These are phyloP conservation scores for Fusarium guadeloupense DNA, from an alignment of 2,329 filamentous ascomycete genomes.

Conservation along the genomic window DNA sequence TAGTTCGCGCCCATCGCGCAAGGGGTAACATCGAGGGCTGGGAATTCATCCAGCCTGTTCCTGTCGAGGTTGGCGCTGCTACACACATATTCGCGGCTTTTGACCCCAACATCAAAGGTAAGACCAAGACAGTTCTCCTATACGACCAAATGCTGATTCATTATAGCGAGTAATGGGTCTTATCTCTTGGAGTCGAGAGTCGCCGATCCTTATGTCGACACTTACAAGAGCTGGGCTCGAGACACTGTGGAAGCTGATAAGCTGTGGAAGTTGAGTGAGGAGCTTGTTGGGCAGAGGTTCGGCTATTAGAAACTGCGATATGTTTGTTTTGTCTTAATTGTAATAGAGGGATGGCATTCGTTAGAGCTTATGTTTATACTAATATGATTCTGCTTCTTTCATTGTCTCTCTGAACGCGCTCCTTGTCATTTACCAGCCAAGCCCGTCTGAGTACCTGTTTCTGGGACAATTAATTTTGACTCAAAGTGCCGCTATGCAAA, in stretches of 20 bases:
- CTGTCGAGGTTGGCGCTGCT: slow-evolving; percentile 44
- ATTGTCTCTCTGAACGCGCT: neutral
- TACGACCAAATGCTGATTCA: neutral
- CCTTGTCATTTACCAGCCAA: too few species aligned
- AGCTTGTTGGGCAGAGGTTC: slow-evolving; percentile 56
- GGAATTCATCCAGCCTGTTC: slow-evolving; percentile 28
- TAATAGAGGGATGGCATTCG: neutral
- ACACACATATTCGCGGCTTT: slow-evolving; percentile 52
- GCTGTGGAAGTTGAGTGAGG: slow-evolving; percentile 58
- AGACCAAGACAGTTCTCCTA: neutral
- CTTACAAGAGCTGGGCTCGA: slow-evolving; percentile 45
- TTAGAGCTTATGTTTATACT: neutral
- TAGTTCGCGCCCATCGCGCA: slow-evolving; percentile 33
- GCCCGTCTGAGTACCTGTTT: too few species aligned
- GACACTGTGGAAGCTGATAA: slow-evolving; percentile 50
- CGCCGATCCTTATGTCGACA: slow-evolving; percentile 44
- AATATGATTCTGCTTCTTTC: neutral
- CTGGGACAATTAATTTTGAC: too few species aligned
- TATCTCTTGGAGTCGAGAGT: slow-evolving; percentile 48
- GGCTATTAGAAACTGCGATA: slow-evolving; percentile 27
- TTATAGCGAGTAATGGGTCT: slow-evolving; percentile 45
- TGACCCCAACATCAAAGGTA: slow-evolving; percentile 47
- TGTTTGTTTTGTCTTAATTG: neutral
- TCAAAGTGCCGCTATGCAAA: too few species aligned
- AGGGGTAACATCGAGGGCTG: slow-evolving; percentile 40